Conservation (phyloP, 441 rosid species). For the Erodium trifolium region DNA sequence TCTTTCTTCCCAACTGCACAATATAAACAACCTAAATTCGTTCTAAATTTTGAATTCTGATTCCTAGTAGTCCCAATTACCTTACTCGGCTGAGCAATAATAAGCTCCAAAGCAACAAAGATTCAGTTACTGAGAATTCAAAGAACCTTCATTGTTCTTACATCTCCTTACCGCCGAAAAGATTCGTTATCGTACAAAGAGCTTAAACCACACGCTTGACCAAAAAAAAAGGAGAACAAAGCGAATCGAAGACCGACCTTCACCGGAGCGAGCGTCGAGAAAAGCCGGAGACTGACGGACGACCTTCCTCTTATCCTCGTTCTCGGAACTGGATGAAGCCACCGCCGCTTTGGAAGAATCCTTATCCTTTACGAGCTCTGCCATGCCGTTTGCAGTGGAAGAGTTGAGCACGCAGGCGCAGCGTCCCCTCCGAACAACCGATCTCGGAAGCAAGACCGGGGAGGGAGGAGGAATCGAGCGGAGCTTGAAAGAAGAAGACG, state of each 20-base stretch:
- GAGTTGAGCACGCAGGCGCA: conserved; percentile 30
- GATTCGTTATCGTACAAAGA: not conserved
- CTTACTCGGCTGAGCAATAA: not conserved
- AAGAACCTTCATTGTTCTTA: not conserved
- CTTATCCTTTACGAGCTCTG: conserved; percentile 55
- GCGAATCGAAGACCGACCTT: conserved; percentile 36
- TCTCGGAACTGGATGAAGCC: conserved; percentile 24
- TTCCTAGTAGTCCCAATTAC: not conserved
- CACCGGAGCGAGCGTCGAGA: conserved; percentile 57
- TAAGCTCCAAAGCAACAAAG: not conserved
- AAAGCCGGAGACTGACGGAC: conserved; percentile 49
- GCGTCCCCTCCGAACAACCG: conserved; percentile 19
- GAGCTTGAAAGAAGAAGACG: not conserved
- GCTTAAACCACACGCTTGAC: not conserved
- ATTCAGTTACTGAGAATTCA: not conserved
- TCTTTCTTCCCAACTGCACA: not conserved
- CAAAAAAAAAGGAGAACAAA: not conserved
- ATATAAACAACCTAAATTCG: not conserved
- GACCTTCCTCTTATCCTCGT: conserved; percentile 20
- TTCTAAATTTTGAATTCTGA: not conserved
- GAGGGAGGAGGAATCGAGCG: conserved; percentile 4
- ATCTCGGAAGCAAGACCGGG: conserved; percentile 10
- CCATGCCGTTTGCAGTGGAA: conserved; percentile 40
- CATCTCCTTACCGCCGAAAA: conserved; percentile 6
- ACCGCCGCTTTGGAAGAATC: conserved; percentile 27